Evolutionary conservation across 768 basidiomycete genomes (phyloP).

Genomic region (Mycena haematopus): DNA sequence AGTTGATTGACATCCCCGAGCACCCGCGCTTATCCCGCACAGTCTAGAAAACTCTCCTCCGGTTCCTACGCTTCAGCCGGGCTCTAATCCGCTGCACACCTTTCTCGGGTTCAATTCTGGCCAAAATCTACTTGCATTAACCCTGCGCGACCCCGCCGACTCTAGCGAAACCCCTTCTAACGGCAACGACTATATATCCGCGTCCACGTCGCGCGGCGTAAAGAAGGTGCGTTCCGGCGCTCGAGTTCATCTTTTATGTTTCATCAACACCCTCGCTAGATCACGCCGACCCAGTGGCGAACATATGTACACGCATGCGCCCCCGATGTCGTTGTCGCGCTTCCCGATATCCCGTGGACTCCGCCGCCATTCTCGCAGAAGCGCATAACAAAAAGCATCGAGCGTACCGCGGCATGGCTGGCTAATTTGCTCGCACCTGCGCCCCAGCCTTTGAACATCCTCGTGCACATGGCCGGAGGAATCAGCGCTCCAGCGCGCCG

Average conservation of each 20-base stretch:
- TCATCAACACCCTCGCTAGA: constrained; percentile 42
- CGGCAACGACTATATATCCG: constrained; percentile 60
- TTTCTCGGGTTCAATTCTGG: constrained; percentile 63
- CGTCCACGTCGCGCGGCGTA: constrained; percentile 72
- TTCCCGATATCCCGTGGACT: constrained; percentile 75
- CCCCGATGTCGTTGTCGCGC: constrained; percentile 75
- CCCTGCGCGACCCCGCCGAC: constrained; percentile 71
- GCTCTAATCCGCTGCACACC: constrained; percentile 61
- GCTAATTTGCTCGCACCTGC: constrained; percentile 52
- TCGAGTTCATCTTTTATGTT: neutral
- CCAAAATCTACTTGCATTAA: constrained; percentile 62
- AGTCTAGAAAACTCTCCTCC: constrained; percentile 75
- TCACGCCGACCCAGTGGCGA: constrained; percentile 62
- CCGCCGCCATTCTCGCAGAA: constrained; percentile 76
- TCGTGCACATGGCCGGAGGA: constrained; percentile 77
- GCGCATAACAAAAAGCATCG: constrained; percentile 75
- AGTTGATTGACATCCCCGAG: constrained; percentile 45
- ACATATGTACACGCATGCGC: constrained; percentile 55
- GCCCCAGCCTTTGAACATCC: constrained; percentile 49
- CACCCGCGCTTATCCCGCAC: constrained; percentile 19
- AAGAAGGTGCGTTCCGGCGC: constrained; percentile 43
- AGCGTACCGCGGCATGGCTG: constrained; percentile 73
- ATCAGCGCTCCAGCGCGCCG: constrained; percentile 60
- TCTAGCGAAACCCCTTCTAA: constrained; percentile 76
- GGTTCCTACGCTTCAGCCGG: constrained; percentile 63